Evolutionary conservation across 1,139 yeast genomes (phyloP), one percentile per base, ranked within the genome.

Genomic region (Geotrichum reessii): DNA sequence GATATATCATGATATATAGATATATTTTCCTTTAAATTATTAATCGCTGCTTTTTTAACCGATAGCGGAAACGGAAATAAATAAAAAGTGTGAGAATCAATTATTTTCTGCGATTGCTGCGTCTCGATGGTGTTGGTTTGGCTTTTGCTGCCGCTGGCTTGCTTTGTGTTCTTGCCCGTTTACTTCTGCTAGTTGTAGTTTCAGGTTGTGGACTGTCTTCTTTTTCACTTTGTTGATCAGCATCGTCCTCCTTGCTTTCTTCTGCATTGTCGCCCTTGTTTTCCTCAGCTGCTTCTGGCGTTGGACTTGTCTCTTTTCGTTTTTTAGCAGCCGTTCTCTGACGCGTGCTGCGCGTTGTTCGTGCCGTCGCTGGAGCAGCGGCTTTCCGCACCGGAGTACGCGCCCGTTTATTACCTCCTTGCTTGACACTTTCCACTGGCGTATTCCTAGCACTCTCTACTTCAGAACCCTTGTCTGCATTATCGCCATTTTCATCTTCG

Each of bases 81-180:
- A 33, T 37, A 37, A n/a, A 37, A 37, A 37, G 14, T 17, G 19
- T 37, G 19, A 37, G 44, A n/a, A 17, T 37, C 24, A 19, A 19
- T 47, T 58, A 62, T 59, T 65, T 69, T 55, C 63, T 58, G 17
- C 67, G 61, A 12, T 63, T 60, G 53, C 67, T 65, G 50, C 65
- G 40, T 53, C 64, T 33, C 7, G 56, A 47, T 22, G 60, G 57
- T 24, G 40, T 48, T 11, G 58, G 52, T 52, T 59, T 59, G 7
- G 57, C 46, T 48, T 61, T 63, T 12, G 58, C 58, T 1, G 60
- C 58, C 1, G 60, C 47, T 17, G 44, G 55, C 37, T 56, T 58
- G 47, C 60, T 53, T 42, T 56, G 50, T 57, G 58, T 54, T n/a
- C 57, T 58, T 33, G 50, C 56, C 53, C 53, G 57, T 52, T 53